These are phyloP conservation scores for Rhizoclosmatium sp. DNA, from an alignment of 192 early-diverging fungal species.

Conservation along the genomic window DNA sequence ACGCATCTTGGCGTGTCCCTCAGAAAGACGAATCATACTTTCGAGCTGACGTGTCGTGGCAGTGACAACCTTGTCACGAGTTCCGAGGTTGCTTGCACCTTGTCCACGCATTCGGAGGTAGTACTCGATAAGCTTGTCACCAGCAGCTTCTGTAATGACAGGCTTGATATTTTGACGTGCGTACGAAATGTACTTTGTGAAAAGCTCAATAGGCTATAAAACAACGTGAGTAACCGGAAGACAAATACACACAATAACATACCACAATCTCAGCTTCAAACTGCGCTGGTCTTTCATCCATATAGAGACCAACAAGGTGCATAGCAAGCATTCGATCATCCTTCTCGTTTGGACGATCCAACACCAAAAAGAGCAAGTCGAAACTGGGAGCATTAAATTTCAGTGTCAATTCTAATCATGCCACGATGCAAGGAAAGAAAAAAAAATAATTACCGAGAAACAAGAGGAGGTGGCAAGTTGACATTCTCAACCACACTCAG, in stretches of 20 bases:
- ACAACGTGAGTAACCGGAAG: constrained; percentile 6
- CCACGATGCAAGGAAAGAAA: background rate
- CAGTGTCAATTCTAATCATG: background rate
- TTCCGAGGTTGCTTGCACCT: constrained; percentile 53
- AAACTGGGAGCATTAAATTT: constrained; percentile 63
- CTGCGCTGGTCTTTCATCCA: constrained; percentile 63
- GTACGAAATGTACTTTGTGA: constrained; percentile 93
- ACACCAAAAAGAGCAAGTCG: constrained; percentile 89
- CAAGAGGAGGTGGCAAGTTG: constrained; percentile 89
- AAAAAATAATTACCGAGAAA: constrained; percentile 74
- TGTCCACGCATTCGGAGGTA: constrained; percentile 86
- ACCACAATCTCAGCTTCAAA: constrained; percentile 52
- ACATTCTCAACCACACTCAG: constrained; percentile 87
- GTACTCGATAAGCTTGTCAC: constrained; percentile 73
- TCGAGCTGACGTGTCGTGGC: constrained; percentile 96
- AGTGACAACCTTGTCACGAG: constrained; percentile 59
- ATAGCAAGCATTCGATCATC: constrained; percentile 87
- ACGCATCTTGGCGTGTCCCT: constrained; percentile 92
- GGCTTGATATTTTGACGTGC: constrained; percentile 81
- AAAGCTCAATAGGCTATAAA: constrained; percentile 73
- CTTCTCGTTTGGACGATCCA: constrained; percentile 88
- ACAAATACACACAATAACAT: constrained; percentile 29
- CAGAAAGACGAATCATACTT: constrained; percentile 95
- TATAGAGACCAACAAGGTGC: constrained; percentile 88
- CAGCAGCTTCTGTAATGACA: constrained; percentile 76